A percentile compares a stretch with the other conserved stretches of the same genome.
Conservation (phyloP, 352 stramenopile species). For the Pythium rishiriense region DNA sequence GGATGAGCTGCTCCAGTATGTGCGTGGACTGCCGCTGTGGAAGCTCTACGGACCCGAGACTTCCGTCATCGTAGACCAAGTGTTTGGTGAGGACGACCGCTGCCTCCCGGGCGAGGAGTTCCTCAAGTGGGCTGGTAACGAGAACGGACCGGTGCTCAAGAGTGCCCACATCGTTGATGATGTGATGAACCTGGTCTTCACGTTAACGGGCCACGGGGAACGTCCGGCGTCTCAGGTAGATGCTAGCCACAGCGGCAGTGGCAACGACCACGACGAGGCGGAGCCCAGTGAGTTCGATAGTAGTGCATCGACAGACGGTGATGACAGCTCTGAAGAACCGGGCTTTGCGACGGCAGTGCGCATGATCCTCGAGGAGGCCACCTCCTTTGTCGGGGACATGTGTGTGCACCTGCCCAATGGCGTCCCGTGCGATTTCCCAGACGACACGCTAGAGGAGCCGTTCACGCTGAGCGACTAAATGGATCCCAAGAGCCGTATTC, state of each 20-base stretch:
- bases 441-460: background rate
- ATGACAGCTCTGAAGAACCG: background rate
- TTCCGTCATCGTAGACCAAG: background rate
- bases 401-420: conserved; percentile 10
- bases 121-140: conserved; percentile 6
- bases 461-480: conserved; percentile 4
- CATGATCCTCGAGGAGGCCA: background rate
- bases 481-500: too few relatives aligned
- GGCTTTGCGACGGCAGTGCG: background rate
- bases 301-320: background rate
- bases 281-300: background rate
- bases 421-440: conserved; percentile 9
- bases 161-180: background rate
- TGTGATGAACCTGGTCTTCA: background rate
- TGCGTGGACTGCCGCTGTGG: conserved; percentile 11
- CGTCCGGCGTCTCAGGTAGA: background rate
- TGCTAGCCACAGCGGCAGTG: conserved; percentile 3
- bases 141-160: conserved; percentile 6
- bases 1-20: conserved; percentile 7
- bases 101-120: conserved; percentile 5
- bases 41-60: background rate
- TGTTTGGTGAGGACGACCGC: conserved; percentile 7
- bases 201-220: background rate
- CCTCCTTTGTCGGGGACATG: background rate
- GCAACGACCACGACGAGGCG: conserved; percentile 5